Evolutionary conservation across 2,329 filamentous ascomycete genomes (phyloP).

Genomic region (Salinomyces thailandicus): DNA sequence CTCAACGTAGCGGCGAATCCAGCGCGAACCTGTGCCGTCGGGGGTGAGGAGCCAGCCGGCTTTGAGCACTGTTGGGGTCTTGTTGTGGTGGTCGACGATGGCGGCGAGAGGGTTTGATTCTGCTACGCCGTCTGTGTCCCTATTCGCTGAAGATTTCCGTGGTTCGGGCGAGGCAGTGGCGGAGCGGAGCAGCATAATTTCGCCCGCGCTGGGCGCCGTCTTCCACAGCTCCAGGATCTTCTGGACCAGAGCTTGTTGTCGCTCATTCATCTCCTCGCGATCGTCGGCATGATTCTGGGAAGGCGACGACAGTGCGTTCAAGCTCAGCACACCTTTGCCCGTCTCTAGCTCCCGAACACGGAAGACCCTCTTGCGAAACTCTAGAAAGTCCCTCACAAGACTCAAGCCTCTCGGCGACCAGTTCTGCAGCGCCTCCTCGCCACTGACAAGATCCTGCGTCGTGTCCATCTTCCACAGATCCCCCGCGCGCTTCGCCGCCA

Average conservation of each 20-base stretch:
- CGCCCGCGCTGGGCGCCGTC: constrained; percentile 30
- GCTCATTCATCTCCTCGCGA: constrained; percentile 13
- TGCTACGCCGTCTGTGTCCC: not conserved
- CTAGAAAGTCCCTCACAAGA: constrained; percentile 77
- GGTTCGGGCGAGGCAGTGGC: constrained; percentile 56
- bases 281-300: constrained; percentile 17
- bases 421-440: constrained; percentile 72
- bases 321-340: constrained; percentile 50
- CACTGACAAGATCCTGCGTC: constrained; percentile 89
- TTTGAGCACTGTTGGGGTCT: constrained; percentile 64
- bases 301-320: constrained; percentile 36
- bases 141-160: constrained; percentile 27
- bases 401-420: constrained; percentile 89
- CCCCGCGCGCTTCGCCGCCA: constrained; percentile 79
- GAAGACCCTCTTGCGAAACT: constrained; percentile 59
- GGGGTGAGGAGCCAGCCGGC: constrained; percentile 77
- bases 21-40: constrained; percentile 65
- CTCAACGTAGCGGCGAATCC: constrained; percentile 89
- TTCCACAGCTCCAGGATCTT: constrained; percentile 57
- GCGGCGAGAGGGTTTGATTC: constrained; percentile 58
- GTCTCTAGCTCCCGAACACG: constrained; percentile 73
- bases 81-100: constrained; percentile 65
- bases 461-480: constrained; percentile 97
- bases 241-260: constrained; percentile 34
- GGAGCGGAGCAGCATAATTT: constrained; percentile 37